Base-by-base conservation (phyloP, 495 filamentous ascomycete species). In the Neurospora pannonica region DNA sequence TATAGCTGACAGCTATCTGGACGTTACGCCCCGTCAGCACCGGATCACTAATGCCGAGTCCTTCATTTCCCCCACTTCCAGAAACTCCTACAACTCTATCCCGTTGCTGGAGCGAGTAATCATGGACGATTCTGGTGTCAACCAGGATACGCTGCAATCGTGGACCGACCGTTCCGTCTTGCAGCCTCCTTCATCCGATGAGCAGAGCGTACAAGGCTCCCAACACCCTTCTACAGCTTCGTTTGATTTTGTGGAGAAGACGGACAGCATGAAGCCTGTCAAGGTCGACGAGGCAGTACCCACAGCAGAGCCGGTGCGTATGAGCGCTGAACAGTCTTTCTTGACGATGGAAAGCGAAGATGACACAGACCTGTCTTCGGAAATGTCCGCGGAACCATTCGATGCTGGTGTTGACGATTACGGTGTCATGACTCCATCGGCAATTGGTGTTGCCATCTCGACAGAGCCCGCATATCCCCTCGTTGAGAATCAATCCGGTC, bases 311-410 rank as follows among this genome's bases (percentile, higher is more conserved):
- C 69, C 38, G 8, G 28, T 40, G 2, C 76, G 78, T 15, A 78
- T 74, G 24, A 80, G 81, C 40, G 37, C 74, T n/a, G 87, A 90
- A 71, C 78, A 88, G 34, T 90, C 90, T 3, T 93, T 93, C 76
- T 78, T 93, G 74, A 86, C 93, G 34, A 87, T 90, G 69, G 89
- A 90, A 36, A 90, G 90, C 75, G 90, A 93, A 76, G 85, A 90
- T 74, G 84, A 90, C 37, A 95, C 92, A 72, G 93, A 92, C 74
- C 82, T 95, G 17, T 95, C 93, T 17, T 94, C 93, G 13, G 93
- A 97, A 73, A 75, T 95, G 38, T 96, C 95, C 2, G 84, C 90
- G 9, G 92, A 95, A 69, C 80, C 88, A 28, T 85, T 90, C 36
- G 87, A 87, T 43, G 70, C 75, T 15, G 77, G 83, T 38, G 87